These are phyloP conservation scores for Kuraishia piskuri DNA, from an alignment of 805 yeast species.

Conservation along the genomic window DNA sequence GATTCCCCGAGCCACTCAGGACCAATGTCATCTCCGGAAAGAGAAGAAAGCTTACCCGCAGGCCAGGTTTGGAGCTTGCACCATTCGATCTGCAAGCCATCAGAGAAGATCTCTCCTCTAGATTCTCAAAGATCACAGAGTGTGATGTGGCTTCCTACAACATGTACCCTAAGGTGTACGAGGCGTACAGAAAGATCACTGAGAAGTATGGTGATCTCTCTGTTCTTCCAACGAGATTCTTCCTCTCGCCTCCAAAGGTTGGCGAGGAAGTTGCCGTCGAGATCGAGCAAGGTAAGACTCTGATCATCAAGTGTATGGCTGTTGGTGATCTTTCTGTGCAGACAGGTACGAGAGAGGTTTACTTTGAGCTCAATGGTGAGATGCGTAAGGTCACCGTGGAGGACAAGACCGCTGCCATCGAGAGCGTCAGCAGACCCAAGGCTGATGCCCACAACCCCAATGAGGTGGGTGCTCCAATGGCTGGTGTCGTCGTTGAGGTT, in stretches of 20 bases:
- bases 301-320: slow-evolving; percentile 87
- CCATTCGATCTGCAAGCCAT: slow-evolving; percentile 75
- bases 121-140: slow-evolving; percentile 78
- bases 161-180: slow-evolving; percentile 98
- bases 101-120: slow-evolving; percentile 61
- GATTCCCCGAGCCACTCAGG: slow-evolving; percentile 99
- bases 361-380: slow-evolving; percentile 97
- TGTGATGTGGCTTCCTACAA: slow-evolving; percentile 90
- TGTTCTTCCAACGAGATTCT: slow-evolving; percentile 86
- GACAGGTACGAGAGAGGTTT: slow-evolving; percentile 92
- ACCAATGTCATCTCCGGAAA: slow-evolving; percentile 83
- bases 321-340: slow-evolving; percentile 79
- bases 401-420: slow-evolving; percentile 82
- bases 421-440: slow-evolving; percentile 79
- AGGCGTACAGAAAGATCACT: slow-evolving; percentile 65
- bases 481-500: slow-evolving; percentile 95
- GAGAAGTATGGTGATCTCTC: slow-evolving; percentile 88
- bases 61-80: slow-evolving; percentile 88
- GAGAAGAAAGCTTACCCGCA: slow-evolving; percentile 78
- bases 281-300: slow-evolving; percentile 90
- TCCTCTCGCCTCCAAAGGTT: slow-evolving; percentile 78
- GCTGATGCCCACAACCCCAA: slow-evolving; percentile 82
- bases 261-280: slow-evolving; percentile 86
- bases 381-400: slow-evolving; percentile 90
- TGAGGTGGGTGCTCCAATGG: slow-evolving; percentile 98